Conservation (phyloP, 176 grass and related monocot genomes). For the Avena eriantha region DNA sequence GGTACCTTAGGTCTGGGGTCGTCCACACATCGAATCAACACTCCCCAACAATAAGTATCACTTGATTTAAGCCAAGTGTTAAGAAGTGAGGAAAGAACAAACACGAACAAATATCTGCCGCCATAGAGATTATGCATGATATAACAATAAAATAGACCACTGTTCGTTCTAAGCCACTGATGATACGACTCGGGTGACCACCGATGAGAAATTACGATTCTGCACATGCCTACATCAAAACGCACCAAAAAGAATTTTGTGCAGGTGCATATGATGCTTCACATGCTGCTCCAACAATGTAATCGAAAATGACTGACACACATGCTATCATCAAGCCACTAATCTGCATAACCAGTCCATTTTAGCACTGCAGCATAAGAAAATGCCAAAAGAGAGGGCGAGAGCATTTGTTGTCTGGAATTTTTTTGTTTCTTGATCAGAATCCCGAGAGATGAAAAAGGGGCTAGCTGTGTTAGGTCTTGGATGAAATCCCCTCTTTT, state of each 20-base stretch:
- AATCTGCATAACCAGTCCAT: too few relatives aligned
- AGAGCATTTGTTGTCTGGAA: too few relatives aligned
- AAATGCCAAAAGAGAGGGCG: too few relatives aligned
- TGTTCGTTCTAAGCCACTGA: neutral
- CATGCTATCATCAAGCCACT: neutral
- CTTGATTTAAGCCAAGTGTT: neutral
- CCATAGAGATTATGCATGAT: neutral
- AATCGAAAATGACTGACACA: neutral
- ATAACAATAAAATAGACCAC: neutral
- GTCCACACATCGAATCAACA: neutral
- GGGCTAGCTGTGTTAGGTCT: neutral
- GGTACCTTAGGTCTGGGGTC: neutral
- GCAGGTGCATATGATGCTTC: constrained; percentile 7
- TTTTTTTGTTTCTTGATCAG: too few relatives aligned
- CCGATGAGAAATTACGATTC: neutral
- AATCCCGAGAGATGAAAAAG: neutral
- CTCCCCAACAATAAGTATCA: neutral
- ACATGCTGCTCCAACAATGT: neutral
- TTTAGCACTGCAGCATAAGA: too few relatives aligned
- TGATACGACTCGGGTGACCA: neutral
- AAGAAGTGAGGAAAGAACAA: constrained; percentile 16
- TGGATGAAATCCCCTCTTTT: neutral
- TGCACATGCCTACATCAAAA: neutral
- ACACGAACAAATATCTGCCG: neutral
- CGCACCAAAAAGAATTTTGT: too few relatives aligned